Evolutionary conservation across 345 rosid genomes (phyloP).

Genomic region (Brassica carinata): DNA sequence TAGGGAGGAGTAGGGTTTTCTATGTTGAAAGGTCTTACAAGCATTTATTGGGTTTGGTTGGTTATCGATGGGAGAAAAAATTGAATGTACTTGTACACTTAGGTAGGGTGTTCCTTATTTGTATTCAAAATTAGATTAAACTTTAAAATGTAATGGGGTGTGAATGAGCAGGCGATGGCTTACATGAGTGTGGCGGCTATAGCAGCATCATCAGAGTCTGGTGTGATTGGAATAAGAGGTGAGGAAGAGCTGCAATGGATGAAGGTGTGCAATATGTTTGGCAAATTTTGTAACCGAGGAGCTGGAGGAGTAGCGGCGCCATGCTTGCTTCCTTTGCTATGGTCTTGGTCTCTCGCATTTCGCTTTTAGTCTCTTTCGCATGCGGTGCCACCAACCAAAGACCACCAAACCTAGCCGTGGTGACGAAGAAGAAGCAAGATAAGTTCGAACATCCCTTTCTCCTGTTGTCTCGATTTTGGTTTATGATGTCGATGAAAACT

Average conservation of each 20-base stretch:
- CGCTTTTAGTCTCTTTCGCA: slow-evolving; percentile 79
- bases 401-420: slow-evolving; percentile 16
- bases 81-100: slow-evolving; percentile 15
- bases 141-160: neutral
- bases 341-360: slow-evolving; percentile 65
- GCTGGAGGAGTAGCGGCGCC: slow-evolving; percentile 64
- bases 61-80: neutral
- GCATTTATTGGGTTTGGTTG: slow-evolving; percentile 33
- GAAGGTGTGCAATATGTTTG: slow-evolving; percentile 33
- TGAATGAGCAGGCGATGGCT: neutral
- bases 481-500: too few species aligned
- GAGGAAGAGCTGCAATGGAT: too few species aligned
- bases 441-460: too few species aligned
- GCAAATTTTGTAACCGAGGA: slow-evolving; percentile 75
- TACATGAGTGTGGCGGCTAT: too few species aligned
- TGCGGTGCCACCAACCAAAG: slow-evolving; percentile 48
- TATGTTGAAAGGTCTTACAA: slow-evolving; percentile 18
- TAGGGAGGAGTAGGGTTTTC: slow-evolving; percentile 18
- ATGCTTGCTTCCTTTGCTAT: slow-evolving; percentile 54
- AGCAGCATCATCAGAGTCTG: too few species aligned
- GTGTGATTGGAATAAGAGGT: too few species aligned
- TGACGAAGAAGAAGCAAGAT: neutral
- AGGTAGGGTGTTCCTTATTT: slow-evolving; percentile 13
- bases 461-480: too few species aligned
- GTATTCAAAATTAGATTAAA: neutral